Conservation (phyloP, 116 monocot genomes). For the Iris pallida region DNA sequence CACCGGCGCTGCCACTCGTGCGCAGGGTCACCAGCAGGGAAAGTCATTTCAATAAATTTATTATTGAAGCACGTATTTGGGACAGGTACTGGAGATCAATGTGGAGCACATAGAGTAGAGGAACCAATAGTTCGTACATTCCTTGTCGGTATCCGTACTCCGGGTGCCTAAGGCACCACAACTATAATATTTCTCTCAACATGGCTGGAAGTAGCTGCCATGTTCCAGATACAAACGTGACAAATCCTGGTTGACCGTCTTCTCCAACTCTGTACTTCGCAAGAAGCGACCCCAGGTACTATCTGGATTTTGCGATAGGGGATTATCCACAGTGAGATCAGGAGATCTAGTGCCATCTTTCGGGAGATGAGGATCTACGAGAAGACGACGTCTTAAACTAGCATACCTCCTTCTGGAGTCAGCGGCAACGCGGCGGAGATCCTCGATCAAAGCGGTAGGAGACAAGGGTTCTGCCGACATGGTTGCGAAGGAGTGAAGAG, state of each 20-base stretch:
- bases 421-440: slow-evolving; percentile 44
- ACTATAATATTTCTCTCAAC: slow-evolving; percentile 75
- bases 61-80: slow-evolving; percentile 61
- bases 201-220: slow-evolving; percentile 81
- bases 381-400: slow-evolving; percentile 59
- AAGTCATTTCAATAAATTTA: slow-evolving; percentile 60
- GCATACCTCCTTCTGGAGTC: slow-evolving; percentile 73
- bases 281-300: slow-evolving; percentile 92
- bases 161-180: slow-evolving; percentile 73
- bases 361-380: slow-evolving; percentile 57
- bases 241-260: slow-evolving; percentile 75
- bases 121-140: slow-evolving; percentile 96
- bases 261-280: slow-evolving; percentile 87
- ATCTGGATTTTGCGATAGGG: slow-evolving; percentile 90
- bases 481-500: no score
- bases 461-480: no score
- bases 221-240: slow-evolving; percentile 87
- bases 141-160: slow-evolving; percentile 68
- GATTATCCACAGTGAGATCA: slow-evolving; percentile 76
- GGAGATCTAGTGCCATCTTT: slow-evolving; percentile 55
- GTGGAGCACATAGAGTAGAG: slow-evolving; percentile 83
- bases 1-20: no score
- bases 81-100: slow-evolving; percentile 59
- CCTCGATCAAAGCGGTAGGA: slow-evolving; percentile 32
- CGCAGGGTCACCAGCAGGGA: slow-evolving; percentile 38